Base-by-base conservation (phyloP, 257 asterid species). In the Vinca minor region DNA sequence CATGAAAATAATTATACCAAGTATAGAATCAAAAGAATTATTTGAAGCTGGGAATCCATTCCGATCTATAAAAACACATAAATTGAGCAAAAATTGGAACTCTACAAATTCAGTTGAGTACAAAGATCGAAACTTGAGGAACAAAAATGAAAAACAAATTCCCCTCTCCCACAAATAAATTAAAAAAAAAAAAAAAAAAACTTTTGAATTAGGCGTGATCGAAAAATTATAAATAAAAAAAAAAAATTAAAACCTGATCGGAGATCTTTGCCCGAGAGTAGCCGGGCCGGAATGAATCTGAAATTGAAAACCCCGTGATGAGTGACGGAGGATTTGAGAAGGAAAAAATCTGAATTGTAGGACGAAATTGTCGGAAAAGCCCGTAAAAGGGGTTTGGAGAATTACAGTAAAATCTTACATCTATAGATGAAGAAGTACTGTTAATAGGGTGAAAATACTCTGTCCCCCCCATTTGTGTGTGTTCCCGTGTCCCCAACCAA, bases 241-340 rank as follows among this genome's bases (percentile, higher is more conserved):
- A 32, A 15, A 26, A 52, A 52, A 18, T 14, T 2, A 1, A 1
- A 58, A 47, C 87, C 85, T 77, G 53, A 71, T 75, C 76, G 77
- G 74, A 77, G 85, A 84, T 59, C 62, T 47, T 38, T 45, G 60
- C 38, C 66, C 29, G 29, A 36, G 29, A 59, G 47, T 8, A 3
- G 35, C 41, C 12, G 50, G 52, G 41, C 39, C 17, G 18, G 17
- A 35, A 47, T 20, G 26, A 23, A 49, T 50, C 41, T 31, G 62
- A 50, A 23, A 14, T 36, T 26, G 41, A 28, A 53, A 41, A 36
- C 38, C 35, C 25, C 57, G 9, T 17, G 15, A 9, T 10, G 13
- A 25, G 17, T 6, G 25, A 23, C 17, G 57, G 57, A 50, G 15
- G 34, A 23, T 23, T 50, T 23, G 57, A 21, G 34, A 50, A 3